Percentiles rank a stretch among this genome's conserved stretches.
phyloP scores from a whole-genome alignment of 1,139 yeast species.

The Debaryomyces singareniensis region DNA sequence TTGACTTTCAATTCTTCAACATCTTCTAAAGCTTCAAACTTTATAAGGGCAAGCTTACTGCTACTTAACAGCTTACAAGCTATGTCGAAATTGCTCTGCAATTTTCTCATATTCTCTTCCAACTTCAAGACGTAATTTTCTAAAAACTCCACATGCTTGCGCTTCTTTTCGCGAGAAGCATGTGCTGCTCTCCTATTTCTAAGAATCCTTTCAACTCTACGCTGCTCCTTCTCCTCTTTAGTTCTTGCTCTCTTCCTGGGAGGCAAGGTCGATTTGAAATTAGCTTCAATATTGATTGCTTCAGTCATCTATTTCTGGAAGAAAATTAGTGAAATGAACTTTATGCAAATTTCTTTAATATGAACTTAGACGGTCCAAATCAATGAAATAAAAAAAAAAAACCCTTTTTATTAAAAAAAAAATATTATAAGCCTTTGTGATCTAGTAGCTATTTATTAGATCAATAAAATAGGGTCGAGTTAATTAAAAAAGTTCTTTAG shows the following conservation, averaged over 20 bases:
- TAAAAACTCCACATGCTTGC: constrained; percentile 82
- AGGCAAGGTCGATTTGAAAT: constrained; percentile 46
- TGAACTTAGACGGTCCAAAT: too few relatives aligned
- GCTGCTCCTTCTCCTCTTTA: constrained; percentile 93
- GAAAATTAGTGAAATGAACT: too few relatives aligned
- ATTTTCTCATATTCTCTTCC: constrained; percentile 29
- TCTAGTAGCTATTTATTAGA: too few relatives aligned
- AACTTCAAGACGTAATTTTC: constrained; percentile 56
- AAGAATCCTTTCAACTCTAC: constrained; percentile 85
- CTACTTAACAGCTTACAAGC: constrained; percentile 10
- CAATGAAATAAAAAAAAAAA: too few relatives aligned
- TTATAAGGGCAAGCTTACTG: constrained; percentile 10
- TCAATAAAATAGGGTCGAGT: too few relatives aligned
- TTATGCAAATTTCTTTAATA: too few relatives aligned
- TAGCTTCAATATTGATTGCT: not conserved
- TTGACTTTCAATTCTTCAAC: constrained; percentile 25
- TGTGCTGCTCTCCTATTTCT: constrained; percentile 97
- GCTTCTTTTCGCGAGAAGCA: constrained; percentile 93
- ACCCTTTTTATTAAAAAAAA: too few relatives aligned
- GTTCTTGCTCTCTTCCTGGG: constrained; percentile 97
- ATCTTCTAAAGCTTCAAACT: constrained; percentile 17
- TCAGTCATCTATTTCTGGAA: too few relatives aligned
- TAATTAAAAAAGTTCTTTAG: too few relatives aligned
- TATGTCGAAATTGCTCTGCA: constrained; percentile 18
- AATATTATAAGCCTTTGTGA: too few relatives aligned